These are phyloP conservation scores for Fusarium transvaalense DNA, from an alignment of 2,329 filamentous ascomycete genomes.

Conservation along the genomic window DNA sequence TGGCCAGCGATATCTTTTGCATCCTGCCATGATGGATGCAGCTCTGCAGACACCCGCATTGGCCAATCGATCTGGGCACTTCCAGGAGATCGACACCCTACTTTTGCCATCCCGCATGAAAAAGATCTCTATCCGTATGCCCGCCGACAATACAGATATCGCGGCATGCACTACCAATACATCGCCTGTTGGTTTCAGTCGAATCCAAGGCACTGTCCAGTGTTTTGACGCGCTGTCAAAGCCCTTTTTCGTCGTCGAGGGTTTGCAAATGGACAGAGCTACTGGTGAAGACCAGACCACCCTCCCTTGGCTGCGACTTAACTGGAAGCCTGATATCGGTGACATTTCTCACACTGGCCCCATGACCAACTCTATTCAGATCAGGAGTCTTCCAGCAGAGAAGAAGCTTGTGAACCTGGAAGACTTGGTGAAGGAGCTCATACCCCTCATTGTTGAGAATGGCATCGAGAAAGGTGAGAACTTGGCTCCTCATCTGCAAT, in stretches of 20 bases:
- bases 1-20: constrained; percentile 41
- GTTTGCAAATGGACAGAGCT: constrained; percentile 43
- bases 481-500: constrained; percentile 30
- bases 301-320: constrained; percentile 42
- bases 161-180: constrained; percentile 39
- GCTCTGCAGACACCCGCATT: constrained; percentile 43
- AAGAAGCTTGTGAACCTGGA: constrained; percentile 44
- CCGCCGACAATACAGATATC: constrained; percentile 31
- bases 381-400: constrained; percentile 42
- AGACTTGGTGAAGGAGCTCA: constrained; percentile 41
- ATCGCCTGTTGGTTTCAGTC: constrained; percentile 38
- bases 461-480: constrained; percentile 31
- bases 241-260: constrained; percentile 42
- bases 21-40: constrained; percentile 45
- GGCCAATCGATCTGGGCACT: constrained; percentile 40
- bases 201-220: constrained; percentile 38
- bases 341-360: constrained; percentile 41
- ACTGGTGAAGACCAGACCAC: constrained; percentile 37
- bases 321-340: constrained; percentile 43
- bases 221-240: constrained; percentile 35
- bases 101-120: constrained; percentile 42
- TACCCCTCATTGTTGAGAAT: constrained; percentile 39
- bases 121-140: constrained; percentile 43
- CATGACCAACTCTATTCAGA: constrained; percentile 39
- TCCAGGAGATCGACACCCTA: constrained; percentile 44